Evolutionary conservation across 495 filamentous ascomycete genomes (phyloP).

Genomic region (Parathielavia hyrcaniae): DNA sequence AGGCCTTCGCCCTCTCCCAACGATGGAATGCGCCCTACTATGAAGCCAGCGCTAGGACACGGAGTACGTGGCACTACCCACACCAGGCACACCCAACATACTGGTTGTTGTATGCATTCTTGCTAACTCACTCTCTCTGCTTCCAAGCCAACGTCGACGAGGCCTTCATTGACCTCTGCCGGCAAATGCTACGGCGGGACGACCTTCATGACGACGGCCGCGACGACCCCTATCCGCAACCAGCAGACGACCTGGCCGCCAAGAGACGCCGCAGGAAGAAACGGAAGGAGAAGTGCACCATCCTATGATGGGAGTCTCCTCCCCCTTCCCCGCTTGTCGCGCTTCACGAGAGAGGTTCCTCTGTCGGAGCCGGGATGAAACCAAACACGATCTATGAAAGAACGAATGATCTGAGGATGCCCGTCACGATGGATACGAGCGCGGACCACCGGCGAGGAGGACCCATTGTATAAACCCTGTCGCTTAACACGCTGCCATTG

Average conservation of each 20-base stretch:
- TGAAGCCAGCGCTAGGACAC: conserved; percentile 78
- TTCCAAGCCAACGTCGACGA: conserved; percentile 79
- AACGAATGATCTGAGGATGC: conserved; percentile 14
- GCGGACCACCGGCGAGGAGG: background rate
- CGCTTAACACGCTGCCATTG: background rate
- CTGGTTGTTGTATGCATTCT: background rate
- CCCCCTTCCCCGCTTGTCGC: background rate
- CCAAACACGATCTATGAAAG: conserved; percentile 15
- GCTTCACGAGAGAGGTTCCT: background rate
- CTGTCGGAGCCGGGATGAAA: background rate
- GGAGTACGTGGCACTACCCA: conserved; percentile 43
- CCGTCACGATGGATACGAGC: conserved; percentile 13
- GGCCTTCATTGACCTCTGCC: conserved; percentile 86
- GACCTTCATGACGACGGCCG: conserved; percentile 40
- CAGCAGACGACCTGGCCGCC: conserved; percentile 20
- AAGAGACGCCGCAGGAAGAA: conserved; percentile 21
- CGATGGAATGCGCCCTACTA: conserved; percentile 94
- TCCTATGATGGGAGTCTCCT: conserved; percentile 22
- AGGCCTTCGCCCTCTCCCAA: conserved; percentile 80
- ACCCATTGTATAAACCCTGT: conserved; percentile 1
- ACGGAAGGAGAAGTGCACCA: conserved; percentile 26
- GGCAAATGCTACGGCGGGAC: conserved; percentile 81
- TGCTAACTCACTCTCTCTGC: background rate
- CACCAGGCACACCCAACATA: background rate
- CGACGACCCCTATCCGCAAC: conserved; percentile 38